phyloP scores from a whole-genome alignment of 306 rosid genomes.

The Mimosa pudica region DNA sequence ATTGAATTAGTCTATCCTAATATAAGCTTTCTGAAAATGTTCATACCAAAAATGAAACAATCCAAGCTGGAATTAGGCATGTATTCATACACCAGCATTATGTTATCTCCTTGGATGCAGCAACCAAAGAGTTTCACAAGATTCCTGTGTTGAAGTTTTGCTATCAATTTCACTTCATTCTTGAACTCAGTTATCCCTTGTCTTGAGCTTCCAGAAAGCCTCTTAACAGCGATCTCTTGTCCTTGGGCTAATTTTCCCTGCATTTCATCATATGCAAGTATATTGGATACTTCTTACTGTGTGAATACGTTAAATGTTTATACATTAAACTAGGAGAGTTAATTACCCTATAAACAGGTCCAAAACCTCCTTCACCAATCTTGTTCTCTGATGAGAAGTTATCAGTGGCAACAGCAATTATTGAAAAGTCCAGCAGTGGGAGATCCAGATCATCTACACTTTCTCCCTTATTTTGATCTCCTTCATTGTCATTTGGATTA shows the following conservation, averaged over 20 bases:
- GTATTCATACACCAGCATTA: slow-evolving; percentile 41
- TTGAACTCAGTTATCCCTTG: slow-evolving; percentile 49
- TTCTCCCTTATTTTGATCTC: slow-evolving; percentile 24
- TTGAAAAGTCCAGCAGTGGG: slow-evolving; percentile 32
- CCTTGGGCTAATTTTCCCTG: slow-evolving; percentile 21
- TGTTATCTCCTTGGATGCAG: slow-evolving; percentile 37
- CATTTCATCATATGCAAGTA: not conserved
- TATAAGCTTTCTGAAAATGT: not conserved
- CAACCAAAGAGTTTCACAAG: slow-evolving; percentile 53
- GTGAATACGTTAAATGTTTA: not conserved
- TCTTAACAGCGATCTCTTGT: slow-evolving; percentile 53
- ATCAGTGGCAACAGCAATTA: slow-evolving; percentile 30
- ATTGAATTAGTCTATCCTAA: not conserved
- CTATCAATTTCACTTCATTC: slow-evolving; percentile 48
- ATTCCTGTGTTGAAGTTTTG: slow-evolving; percentile 53
- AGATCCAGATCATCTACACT: slow-evolving; percentile 43
- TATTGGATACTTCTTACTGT: not conserved
- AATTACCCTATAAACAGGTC: slow-evolving; percentile 36
- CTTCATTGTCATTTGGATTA: not conserved
- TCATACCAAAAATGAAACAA: slow-evolving; percentile 47
- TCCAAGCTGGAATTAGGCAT: slow-evolving; percentile 42
- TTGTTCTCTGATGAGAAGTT: slow-evolving; percentile 33
- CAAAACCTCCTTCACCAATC: slow-evolving; percentile 42
- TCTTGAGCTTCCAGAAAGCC: slow-evolving; percentile 44
- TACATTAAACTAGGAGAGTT: not conserved